Evolutionary conservation across 331 rosid genomes (phyloP).

Genomic region (Prunus yedoensis): DNA sequence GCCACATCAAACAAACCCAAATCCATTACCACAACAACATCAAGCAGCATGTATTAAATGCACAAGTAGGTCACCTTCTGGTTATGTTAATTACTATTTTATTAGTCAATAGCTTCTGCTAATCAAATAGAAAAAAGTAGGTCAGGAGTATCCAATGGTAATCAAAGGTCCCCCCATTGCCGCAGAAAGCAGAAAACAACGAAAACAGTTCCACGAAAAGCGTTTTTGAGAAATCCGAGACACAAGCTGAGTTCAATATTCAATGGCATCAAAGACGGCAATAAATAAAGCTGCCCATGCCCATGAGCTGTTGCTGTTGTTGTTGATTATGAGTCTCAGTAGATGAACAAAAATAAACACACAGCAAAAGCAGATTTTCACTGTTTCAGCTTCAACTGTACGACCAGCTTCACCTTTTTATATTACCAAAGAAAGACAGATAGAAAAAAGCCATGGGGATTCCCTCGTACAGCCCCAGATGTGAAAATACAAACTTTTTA

Average conservation of each 20-base stretch:
- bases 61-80: background rate
- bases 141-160: slow-evolving; percentile 60
- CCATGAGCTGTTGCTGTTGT: background rate
- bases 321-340: too few species aligned
- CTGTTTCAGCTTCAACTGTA: background rate
- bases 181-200: background rate
- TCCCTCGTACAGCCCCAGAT: slow-evolving; percentile 34
- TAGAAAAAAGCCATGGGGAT: slow-evolving; percentile 20
- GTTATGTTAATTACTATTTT: background rate
- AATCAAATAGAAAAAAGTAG: slow-evolving; percentile 14
- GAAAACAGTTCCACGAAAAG: background rate
- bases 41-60: background rate
- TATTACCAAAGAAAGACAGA: slow-evolving; percentile 11
- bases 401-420: slow-evolving; percentile 9
- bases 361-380: too few species aligned
- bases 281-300: background rate
- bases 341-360: too few species aligned
- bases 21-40: background rate
- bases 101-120: background rate
- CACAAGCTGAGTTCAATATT: background rate
- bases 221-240: background rate
- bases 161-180: background rate
- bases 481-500: slow-evolving; percentile 7
- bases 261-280: slow-evolving; percentile 6
- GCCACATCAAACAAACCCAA: background rate